A percentile compares a stretch with the other conserved stretches of the same genome.
Conservation (phyloP, 179 eudicot species). For the Actinidia arguta region DNA sequence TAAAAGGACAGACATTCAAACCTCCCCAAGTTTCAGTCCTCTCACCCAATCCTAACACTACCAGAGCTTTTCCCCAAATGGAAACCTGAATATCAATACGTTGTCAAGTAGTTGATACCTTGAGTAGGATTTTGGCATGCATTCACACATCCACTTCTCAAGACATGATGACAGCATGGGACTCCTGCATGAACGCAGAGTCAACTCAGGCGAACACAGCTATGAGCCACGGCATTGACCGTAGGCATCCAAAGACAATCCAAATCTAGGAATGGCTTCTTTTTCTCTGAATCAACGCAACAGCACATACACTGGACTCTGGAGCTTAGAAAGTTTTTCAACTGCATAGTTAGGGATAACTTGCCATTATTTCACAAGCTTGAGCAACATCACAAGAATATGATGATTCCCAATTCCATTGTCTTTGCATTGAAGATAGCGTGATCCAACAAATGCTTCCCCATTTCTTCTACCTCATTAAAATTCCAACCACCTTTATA, state of each 20-base stretch:
- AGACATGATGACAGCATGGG: background rate
- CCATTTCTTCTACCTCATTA: background rate
- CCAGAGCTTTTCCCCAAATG: background rate
- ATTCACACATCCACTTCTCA: background rate
- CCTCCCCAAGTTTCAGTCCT: background rate
- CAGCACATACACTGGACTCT: too few relatives aligned
- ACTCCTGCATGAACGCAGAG: background rate
- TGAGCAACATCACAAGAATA: constrained; percentile 9
- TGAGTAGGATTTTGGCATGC: background rate
- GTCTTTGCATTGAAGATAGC: background rate
- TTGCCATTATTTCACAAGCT: constrained; percentile 13
- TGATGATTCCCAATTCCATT: background rate
- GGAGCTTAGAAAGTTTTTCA: background rate
- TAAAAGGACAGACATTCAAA: background rate
- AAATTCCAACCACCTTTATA: background rate
- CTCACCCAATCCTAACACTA: background rate
- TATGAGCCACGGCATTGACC: background rate
- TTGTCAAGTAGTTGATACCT: background rate
- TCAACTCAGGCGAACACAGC: background rate
- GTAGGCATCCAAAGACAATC: background rate
- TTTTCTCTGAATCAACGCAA: too few relatives aligned
- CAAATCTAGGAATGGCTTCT: too few relatives aligned
- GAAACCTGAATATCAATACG: background rate
- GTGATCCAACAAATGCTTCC: background rate
- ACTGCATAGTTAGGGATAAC: background rate